Conservation (phyloP, 129 eudicot species). For the Helianthus tuberosus region DNA sequence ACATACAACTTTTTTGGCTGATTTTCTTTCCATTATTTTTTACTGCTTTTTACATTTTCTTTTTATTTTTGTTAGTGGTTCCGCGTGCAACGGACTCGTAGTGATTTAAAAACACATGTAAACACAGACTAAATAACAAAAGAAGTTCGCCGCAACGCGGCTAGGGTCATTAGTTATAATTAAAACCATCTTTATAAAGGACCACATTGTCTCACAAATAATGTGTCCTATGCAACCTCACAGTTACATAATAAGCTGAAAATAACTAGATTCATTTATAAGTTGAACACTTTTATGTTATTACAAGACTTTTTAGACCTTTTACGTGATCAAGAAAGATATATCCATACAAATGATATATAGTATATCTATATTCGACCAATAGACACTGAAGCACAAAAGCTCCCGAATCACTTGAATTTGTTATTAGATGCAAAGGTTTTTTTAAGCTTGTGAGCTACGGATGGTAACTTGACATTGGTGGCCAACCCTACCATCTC, state of each 20-base stretch:
- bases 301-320: neutral
- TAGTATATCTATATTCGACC: neutral
- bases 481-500: conserved; percentile 74
- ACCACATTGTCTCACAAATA: too few relatives aligned
- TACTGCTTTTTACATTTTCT: too few relatives aligned
- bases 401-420: neutral
- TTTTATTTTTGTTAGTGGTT: too few relatives aligned
- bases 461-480: conserved; percentile 71
- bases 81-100: too few relatives aligned
- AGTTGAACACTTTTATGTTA: neutral
- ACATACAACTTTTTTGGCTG: too few relatives aligned
- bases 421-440: conserved; percentile 25
- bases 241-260: neutral
- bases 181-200: neutral
- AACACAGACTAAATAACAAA: too few relatives aligned
- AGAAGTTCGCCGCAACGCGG: too few relatives aligned
- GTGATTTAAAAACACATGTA: too few relatives aligned
- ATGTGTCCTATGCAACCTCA: neutral
- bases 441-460: conserved; percentile 52
- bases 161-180: too few relatives aligned
- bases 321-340: neutral
- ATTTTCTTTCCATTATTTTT: too few relatives aligned
- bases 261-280: neutral
- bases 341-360: neutral
- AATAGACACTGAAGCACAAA: neutral